Evolutionary conservation across 2,329 filamentous ascomycete species (phyloP), one percentile per base, ranked within the genome.

Genomic region (Penicillium sp.): DNA sequence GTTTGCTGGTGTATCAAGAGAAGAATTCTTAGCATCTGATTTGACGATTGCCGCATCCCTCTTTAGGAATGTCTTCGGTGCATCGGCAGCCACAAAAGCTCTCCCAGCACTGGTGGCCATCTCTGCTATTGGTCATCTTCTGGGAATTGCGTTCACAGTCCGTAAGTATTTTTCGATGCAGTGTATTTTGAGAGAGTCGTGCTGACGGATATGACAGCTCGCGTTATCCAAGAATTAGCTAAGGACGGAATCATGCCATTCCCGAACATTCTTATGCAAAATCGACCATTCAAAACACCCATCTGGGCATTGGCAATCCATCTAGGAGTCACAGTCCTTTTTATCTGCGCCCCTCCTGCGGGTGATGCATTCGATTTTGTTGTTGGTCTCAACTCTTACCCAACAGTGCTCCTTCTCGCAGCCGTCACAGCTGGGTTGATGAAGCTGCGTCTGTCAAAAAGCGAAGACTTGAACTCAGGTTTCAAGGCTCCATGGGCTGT

Each of bases 11-110:
- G 79, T 83, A 0, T 77, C 80, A 10, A 76, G 76, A 46, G 77
- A 80, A 10, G 79, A 82, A 52, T 80, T 84, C 56, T 68, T 73
- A 16, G 67, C 68, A 5, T 77, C 77, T 1, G 81, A 80, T 36
- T 74, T 78, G 5, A 76, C 81, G 0, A 77, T 82, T 3, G 81
- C 81, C 0, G 80, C 77, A 0, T 75, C 77, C 31, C 81, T 84
- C 60, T 83, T 84, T 72, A 50, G 48, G 13, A 62, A 64, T 32
- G 56, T 64, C 14, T 64, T 56, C 18, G 75, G 76, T 55, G 79
- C 81, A n/a, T 61, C 61, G 8, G 61, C 61, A 16, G 59, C 53
- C 13, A 45, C 52, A 5, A 62, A 59, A 40, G 61, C 56, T 4
- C 53, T 64, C 1, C 61, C 61, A 14, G 58, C 56, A 13, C 44